phyloP scores from a whole-genome alignment of 768 basidiomycete species.

The Lentinus brumalis region DNA sequence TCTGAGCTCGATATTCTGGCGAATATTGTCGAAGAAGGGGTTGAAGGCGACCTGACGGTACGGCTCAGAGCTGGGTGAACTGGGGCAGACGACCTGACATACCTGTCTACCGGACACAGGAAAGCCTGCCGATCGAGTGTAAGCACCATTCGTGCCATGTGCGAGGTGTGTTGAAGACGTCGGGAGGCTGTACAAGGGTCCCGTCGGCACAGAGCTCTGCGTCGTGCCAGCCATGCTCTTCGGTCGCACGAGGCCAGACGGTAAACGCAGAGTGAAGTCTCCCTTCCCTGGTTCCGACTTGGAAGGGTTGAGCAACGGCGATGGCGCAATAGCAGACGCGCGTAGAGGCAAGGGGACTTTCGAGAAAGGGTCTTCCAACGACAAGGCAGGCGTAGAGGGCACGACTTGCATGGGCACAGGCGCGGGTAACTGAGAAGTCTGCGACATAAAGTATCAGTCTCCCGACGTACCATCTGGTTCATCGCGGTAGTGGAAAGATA shows the following conservation, averaged over 20 bases:
- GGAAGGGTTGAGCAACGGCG: not conserved
- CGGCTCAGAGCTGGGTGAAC: not conserved
- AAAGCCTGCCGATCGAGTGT: constrained; percentile 1
- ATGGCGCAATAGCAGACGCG: not conserved
- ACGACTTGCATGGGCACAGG: constrained; percentile 6
- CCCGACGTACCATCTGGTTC: not conserved
- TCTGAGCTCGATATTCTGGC: constrained; percentile 78
- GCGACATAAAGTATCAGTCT: not conserved
- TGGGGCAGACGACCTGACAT: not conserved
- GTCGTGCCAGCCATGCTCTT: not conserved
- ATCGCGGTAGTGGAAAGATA: not conserved
- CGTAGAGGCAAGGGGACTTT: not conserved
- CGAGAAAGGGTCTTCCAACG: constrained; percentile 8
- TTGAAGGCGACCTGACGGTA: constrained; percentile 54
- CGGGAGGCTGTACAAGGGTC: constrained; percentile 19
- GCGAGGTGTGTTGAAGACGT: constrained; percentile 16
- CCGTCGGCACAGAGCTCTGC: not conserved
- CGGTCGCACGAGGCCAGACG: constrained; percentile 1
- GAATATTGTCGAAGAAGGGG: constrained; percentile 95
- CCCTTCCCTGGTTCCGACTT: not conserved
- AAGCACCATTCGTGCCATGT: not conserved
- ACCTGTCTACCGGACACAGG: constrained; percentile 18
- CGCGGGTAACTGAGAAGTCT: constrained; percentile 4
- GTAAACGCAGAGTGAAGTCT: constrained; percentile 11
- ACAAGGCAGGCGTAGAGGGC: constrained; percentile 19